A percentile compares a stretch with the other conserved stretches of the same genome.
Evolutionary conservation across 257 asterid genomes (phyloP).

Genomic region (Verbascum thapsus): DNA sequence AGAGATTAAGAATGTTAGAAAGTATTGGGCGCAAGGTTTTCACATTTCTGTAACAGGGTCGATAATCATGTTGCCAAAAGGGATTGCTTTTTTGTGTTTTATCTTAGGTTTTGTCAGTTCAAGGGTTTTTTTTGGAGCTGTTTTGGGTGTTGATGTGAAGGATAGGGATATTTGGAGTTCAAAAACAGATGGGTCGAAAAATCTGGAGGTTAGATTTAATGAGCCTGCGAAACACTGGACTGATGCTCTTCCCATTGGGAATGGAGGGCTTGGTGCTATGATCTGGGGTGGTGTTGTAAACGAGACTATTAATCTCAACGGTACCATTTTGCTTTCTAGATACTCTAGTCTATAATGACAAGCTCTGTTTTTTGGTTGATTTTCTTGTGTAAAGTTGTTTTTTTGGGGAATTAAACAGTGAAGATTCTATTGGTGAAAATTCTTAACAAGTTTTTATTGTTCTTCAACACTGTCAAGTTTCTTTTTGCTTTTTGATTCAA

Average conservation of each 20-base stretch:
- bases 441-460: neutral
- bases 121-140: slow-evolving; percentile 26
- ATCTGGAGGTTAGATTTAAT: slow-evolving; percentile 60
- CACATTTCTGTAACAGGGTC: slow-evolving; percentile 4
- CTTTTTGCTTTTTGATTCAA: neutral
- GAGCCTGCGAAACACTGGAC: slow-evolving; percentile 73
- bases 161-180: slow-evolving; percentile 68
- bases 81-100: slow-evolving; percentile 22
- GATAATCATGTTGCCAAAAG: slow-evolving; percentile 21
- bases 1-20: slow-evolving; percentile 2
- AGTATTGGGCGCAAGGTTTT: neutral
- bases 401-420: neutral
- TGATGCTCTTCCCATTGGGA: slow-evolving; percentile 85
- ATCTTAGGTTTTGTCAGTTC: slow-evolving; percentile 16
- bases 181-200: slow-evolving; percentile 31
- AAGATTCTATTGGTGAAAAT: neutral
- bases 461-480: neutral
- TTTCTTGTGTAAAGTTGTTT: neutral
- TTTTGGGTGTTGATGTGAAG: slow-evolving; percentile 29
- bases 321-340: slow-evolving; percentile 31
- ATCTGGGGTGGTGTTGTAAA: slow-evolving; percentile 68
- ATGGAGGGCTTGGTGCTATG: slow-evolving; percentile 91
- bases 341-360: neutral
- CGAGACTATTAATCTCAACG: slow-evolving; percentile 78
- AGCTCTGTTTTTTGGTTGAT: neutral